phyloP scores from a whole-genome alignment of 148 eudicot genomes.

The Euryodendron excelsum region DNA sequence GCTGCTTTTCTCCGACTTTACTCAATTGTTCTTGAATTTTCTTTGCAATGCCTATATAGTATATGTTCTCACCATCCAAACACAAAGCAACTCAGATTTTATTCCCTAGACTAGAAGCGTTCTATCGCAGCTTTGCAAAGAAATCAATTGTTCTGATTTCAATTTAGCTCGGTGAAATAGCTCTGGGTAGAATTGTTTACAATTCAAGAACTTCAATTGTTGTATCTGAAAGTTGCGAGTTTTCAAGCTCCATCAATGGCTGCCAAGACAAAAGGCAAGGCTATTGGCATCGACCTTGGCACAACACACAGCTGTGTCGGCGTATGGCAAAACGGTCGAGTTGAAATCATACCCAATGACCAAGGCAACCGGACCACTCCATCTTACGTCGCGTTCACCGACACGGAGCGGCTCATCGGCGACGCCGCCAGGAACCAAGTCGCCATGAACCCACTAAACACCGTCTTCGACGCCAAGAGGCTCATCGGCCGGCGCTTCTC shows the following conservation, averaged over 20 bases:
- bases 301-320: slow-evolving; percentile 46
- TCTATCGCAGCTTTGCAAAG: background rate
- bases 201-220: too few relatives aligned
- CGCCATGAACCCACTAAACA: slow-evolving; percentile 39
- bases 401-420: slow-evolving; percentile 34
- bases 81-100: background rate
- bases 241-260: background rate
- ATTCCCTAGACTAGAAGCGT: background rate
- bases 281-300: slow-evolving; percentile 43
- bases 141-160: too few relatives aligned
- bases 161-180: background rate
- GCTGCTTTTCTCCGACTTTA: background rate
- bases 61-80: background rate
- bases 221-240: too few relatives aligned
- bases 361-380: slow-evolving; percentile 46
- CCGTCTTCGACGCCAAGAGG: slow-evolving; percentile 40
- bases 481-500: slow-evolving; percentile 30
- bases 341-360: slow-evolving; percentile 43
- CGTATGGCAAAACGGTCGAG: slow-evolving; percentile 38
- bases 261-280: slow-evolving; percentile 16
- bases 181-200: too few relatives aligned
- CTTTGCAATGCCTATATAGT: background rate
- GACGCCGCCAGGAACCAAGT: slow-evolving; percentile 45
- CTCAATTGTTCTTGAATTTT: background rate
- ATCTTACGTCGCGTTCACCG: slow-evolving; percentile 42